These are phyloP conservation scores for Vanrija sp. DNA, from an alignment of 1,284 basidiomycete genomes.

Conservation along the genomic window DNA sequence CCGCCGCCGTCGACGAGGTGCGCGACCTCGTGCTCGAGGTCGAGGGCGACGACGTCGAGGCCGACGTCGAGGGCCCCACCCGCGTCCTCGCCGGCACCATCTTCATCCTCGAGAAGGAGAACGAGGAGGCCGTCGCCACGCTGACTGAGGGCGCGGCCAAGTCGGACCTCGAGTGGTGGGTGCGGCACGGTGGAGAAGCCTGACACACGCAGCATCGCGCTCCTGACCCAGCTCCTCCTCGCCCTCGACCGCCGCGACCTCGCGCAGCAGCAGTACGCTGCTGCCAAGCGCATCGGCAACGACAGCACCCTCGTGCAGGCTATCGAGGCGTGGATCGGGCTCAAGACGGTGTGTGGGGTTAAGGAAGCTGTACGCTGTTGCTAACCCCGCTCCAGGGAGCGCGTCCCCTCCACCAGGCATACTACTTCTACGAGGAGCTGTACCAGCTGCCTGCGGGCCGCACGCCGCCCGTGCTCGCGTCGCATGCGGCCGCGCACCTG, in stretches of 20 bases:
- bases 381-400: constrained; percentile 49
- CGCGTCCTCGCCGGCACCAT: constrained; percentile 76
- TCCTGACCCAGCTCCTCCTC: constrained; percentile 78
- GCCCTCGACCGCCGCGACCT: constrained; percentile 78
- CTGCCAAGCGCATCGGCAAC: constrained; percentile 77
- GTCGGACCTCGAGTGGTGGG: constrained; percentile 81
- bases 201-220: constrained; percentile 60
- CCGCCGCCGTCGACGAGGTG: constrained; percentile 65
- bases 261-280: constrained; percentile 76
- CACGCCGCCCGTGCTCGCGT: constrained; percentile 65
- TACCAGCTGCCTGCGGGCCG: constrained; percentile 77
- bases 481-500: constrained; percentile 77
- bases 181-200: no score
- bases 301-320: constrained; percentile 84
- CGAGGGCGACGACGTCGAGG: constrained; percentile 66
- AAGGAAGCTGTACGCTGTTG: no score
- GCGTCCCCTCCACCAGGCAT: constrained; percentile 56
- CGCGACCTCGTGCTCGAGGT: constrained; percentile 81
- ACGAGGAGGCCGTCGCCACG: constrained; percentile 86
- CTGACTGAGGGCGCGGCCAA: constrained; percentile 65
- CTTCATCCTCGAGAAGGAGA: constrained; percentile 74
- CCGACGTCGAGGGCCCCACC: constrained; percentile 64
- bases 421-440: constrained; percentile 89
- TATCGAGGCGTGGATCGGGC: constrained; percentile 80
- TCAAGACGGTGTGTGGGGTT: constrained; percentile 63